Conservation (phyloP, 2,329 filamentous ascomycete genomes). For the Diplodia corticola region DNA sequence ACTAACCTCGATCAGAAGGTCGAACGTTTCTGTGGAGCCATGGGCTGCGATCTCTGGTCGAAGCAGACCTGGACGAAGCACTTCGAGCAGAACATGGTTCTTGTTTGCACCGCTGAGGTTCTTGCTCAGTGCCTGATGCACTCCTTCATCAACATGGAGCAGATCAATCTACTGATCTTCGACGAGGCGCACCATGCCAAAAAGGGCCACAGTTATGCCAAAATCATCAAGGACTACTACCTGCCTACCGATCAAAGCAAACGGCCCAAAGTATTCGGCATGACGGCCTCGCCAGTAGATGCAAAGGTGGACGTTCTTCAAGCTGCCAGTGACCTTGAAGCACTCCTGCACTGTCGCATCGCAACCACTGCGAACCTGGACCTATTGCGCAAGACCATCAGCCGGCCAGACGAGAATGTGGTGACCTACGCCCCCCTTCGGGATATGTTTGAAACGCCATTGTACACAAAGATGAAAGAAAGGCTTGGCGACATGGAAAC, state of each 20-base stretch:
- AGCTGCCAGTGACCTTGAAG: constrained; percentile 72
- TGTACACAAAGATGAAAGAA: constrained; percentile 60
- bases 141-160: constrained; percentile 75
- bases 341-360: constrained; percentile 76
- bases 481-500: constrained; percentile 54
- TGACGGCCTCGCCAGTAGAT: constrained; percentile 96
- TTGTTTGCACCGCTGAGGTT: constrained; percentile 91
- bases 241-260: constrained; percentile 48
- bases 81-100: constrained; percentile 69
- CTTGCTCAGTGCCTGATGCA: constrained; percentile 75
- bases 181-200: constrained; percentile 97
- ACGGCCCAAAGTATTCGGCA: constrained; percentile 82
- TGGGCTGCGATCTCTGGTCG: constrained; percentile 62
- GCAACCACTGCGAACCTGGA: constrained; percentile 68
- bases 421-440: constrained; percentile 57
- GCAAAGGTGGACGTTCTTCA: constrained; percentile 70
- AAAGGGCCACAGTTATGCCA: constrained; percentile 86
- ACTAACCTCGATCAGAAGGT: constrained; percentile 78
- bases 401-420: constrained; percentile 60
- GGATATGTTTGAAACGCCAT: constrained; percentile 60
- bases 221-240: constrained; percentile 87
- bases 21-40: constrained; percentile 71
- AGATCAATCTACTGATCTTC: constrained; percentile 88
- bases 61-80: constrained; percentile 60
- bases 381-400: constrained; percentile 60